Evolutionary conservation across 2,329 filamentous ascomycete genomes (phyloP).

Genomic region (Botrytis byssoidea): DNA sequence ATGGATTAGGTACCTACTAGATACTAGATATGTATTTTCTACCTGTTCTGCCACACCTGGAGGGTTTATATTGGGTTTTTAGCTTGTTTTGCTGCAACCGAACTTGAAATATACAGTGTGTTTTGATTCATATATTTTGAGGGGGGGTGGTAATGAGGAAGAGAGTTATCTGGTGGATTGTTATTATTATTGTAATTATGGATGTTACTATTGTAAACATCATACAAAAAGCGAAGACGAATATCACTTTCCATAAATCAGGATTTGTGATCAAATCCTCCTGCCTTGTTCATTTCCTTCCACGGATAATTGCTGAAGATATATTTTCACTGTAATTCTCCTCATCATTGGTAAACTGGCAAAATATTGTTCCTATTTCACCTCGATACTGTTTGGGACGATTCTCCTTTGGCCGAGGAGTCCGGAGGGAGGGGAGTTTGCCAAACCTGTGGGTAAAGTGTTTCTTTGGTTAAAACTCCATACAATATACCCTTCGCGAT

Average conservation of each 20-base stretch:
- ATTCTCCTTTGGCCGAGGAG: background rate
- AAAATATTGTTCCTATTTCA: background rate
- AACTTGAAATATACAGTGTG: background rate
- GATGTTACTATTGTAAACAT: background rate
- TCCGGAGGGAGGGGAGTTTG: background rate
- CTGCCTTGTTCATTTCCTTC: background rate
- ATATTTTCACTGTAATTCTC: background rate
- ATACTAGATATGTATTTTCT: no score
- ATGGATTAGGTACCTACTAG: no score
- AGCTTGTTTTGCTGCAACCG: no score
- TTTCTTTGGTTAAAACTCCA: conserved; percentile 25
- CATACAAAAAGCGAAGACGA: background rate
- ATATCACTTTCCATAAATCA: background rate
- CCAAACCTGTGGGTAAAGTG: background rate
- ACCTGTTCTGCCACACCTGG: no score
- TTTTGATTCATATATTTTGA: background rate
- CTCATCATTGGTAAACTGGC: fast-evolving
- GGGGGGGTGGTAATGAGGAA: no score
- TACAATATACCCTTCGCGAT: conserved; percentile 25
- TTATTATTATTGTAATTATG: background rate
- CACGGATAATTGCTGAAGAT: background rate
- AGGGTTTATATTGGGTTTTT: no score
- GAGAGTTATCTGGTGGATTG: background rate
- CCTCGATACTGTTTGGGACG: background rate
- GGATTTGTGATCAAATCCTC: background rate